phyloP scores from a whole-genome alignment of 1,139 yeast genomes.

The Casaregolazyma suthepensis region DNA sequence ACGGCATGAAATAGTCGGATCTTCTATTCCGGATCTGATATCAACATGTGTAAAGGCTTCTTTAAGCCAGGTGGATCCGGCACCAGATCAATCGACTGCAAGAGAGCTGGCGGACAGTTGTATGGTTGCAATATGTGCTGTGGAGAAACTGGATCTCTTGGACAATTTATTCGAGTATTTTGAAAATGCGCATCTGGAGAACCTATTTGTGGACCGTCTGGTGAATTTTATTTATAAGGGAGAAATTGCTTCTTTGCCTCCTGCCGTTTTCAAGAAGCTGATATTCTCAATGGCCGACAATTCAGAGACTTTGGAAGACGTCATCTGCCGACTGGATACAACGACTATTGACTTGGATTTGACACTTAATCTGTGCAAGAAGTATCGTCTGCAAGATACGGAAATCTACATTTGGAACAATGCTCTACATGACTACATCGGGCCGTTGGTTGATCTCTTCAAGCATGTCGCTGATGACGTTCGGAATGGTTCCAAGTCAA shows the following conservation, averaged over 20 bases:
- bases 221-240: slow-evolving; percentile 46
- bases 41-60: slow-evolving; percentile 45
- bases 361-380: slow-evolving; percentile 53
- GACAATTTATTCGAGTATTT: slow-evolving; percentile 50
- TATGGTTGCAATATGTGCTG: slow-evolving; percentile 38
- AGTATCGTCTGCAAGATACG: slow-evolving; percentile 52
- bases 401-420: slow-evolving; percentile 62
- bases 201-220: slow-evolving; percentile 44
- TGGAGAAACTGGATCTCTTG: slow-evolving; percentile 40
- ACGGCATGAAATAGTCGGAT: slow-evolving; percentile 46
- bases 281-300: slow-evolving; percentile 44
- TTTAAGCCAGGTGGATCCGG: slow-evolving; percentile 13
- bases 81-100: slow-evolving; percentile 11
- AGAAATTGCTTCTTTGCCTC: slow-evolving; percentile 48
- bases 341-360: slow-evolving; percentile 66
- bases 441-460: slow-evolving; percentile 60
- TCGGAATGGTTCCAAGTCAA: slow-evolving; percentile 13
- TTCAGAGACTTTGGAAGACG: slow-evolving; percentile 51
- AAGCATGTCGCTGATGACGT: slow-evolving; percentile 18
- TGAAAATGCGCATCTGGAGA: slow-evolving; percentile 26
- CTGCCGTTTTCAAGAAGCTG: slow-evolving; percentile 53
- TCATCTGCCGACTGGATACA: slow-evolving; percentile 62
- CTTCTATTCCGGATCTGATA: slow-evolving; percentile 53
- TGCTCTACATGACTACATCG: slow-evolving; percentile 55
- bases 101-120: slow-evolving; percentile 34